Conservation (phyloP, 2,329 filamentous ascomycete species). For the Geoglossum cookeanum region DNA sequence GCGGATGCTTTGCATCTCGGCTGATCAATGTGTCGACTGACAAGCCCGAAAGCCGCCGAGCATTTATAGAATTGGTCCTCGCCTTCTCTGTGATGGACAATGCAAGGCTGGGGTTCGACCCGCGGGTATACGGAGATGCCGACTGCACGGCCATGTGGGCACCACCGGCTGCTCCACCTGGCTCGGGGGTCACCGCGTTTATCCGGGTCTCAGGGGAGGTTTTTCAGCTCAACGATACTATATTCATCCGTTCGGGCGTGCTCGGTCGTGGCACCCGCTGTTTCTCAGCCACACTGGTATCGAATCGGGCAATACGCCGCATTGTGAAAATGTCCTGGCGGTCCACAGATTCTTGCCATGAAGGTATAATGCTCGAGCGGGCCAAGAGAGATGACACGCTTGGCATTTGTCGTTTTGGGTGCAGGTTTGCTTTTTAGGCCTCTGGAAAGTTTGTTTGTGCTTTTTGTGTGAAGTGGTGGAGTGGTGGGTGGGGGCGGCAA, state of each 20-base stretch:
- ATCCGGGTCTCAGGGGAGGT: background rate
- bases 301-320: background rate
- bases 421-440: too few relatives aligned
- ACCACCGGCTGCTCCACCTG: background rate
- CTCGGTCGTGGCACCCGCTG: background rate
- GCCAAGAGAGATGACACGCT: background rate
- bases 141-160: background rate
- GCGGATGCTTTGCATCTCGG: conserved; percentile 18
- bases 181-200: background rate
- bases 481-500: too few relatives aligned
- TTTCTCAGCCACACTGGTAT: background rate
- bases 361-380: background rate
- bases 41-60: conserved; percentile 13
- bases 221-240: background rate
- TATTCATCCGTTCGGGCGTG: background rate
- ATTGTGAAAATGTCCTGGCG: background rate
- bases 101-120: background rate
- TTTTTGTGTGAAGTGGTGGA: too few relatives aligned
- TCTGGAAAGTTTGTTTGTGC: too few relatives aligned
- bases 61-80: conserved; percentile 14
- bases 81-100: background rate
- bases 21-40: conserved; percentile 11
- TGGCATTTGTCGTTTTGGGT: too few relatives aligned
- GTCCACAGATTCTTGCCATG: background rate
- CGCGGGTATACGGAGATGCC: background rate